Evolutionary conservation across 768 basidiomycete genomes (phyloP).

Genomic region (Pholiota microspora): DNA sequence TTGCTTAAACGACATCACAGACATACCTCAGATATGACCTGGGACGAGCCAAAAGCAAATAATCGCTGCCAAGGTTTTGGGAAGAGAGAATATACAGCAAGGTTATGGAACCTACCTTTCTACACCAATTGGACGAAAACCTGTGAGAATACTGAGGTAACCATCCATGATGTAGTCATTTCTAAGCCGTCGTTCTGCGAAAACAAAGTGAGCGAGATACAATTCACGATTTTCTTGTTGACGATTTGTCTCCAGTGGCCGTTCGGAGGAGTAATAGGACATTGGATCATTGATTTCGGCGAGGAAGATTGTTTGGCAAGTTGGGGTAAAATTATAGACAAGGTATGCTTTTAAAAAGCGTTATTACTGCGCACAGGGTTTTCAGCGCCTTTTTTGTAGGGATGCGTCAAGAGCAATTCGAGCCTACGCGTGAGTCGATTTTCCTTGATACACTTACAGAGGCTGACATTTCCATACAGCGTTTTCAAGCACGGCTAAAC

Average conservation of each 20-base stretch:
- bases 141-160: slow-evolving; percentile 25
- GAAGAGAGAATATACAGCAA: slow-evolving; percentile 29
- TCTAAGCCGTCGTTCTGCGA: slow-evolving; percentile 27
- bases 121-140: slow-evolving; percentile 24
- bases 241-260: slow-evolving; percentile 23
- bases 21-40: slow-evolving; percentile 13
- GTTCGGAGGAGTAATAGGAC: slow-evolving; percentile 27
- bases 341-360: slow-evolving; percentile 16
- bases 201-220: slow-evolving; percentile 22
- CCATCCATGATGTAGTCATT: slow-evolving; percentile 24
- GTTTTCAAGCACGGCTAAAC: slow-evolving; percentile 26
- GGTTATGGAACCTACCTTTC: slow-evolving; percentile 24
- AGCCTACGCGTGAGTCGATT: slow-evolving; percentile 21
- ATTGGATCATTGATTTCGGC: slow-evolving; percentile 27
- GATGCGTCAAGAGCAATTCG: slow-evolving; percentile 24
- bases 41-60: slow-evolving; percentile 23
- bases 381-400: slow-evolving; percentile 16
- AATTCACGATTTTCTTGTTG: neutral
- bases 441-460: neutral
- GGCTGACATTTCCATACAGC: slow-evolving; percentile 17
- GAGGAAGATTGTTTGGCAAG: slow-evolving; percentile 26
- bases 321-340: slow-evolving; percentile 29
- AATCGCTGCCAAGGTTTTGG: slow-evolving; percentile 27
- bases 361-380: neutral
- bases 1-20: neutral